Evolutionary conservation across 2,329 filamentous ascomycete genomes (phyloP).

Genomic region (Diplodia intermedia): DNA sequence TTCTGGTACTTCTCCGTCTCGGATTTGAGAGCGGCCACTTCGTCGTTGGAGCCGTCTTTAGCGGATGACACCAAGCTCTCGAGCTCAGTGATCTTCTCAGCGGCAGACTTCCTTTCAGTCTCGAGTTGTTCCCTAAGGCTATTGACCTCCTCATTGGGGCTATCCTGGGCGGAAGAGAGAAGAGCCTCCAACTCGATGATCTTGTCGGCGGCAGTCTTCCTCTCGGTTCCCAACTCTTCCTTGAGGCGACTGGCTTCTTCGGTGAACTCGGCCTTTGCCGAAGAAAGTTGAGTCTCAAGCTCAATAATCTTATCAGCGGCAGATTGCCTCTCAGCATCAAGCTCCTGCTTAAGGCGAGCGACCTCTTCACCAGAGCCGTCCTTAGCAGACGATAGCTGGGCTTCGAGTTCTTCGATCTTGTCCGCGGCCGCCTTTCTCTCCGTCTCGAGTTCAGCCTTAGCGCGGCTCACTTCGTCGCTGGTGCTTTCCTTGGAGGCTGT

Average conservation of each 20-base stretch:
- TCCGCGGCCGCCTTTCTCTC: slow-evolving; percentile 26
- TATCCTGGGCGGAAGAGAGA: slow-evolving; percentile 12
- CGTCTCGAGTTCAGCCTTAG: slow-evolving; percentile 14
- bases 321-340: slow-evolving; percentile 21
- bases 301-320: slow-evolving; percentile 27
- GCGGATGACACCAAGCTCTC: slow-evolving; percentile 16
- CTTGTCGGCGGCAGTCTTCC: slow-evolving; percentile 25
- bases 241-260: slow-evolving; percentile 22
- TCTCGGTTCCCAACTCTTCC: slow-evolving; percentile 15
- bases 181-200: slow-evolving; percentile 24
- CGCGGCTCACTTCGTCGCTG: slow-evolving; percentile 11
- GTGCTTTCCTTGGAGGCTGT: slow-evolving; percentile 20
- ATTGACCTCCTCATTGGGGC: slow-evolving; percentile 15
- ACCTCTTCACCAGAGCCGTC: slow-evolving; percentile 10
- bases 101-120: slow-evolving; percentile 16
- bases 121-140: slow-evolving; percentile 24
- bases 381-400: slow-evolving; percentile 15
- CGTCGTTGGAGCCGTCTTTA: slow-evolving; percentile 14
- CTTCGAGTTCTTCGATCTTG: slow-evolving; percentile 23
- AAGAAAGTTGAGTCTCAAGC: slow-evolving; percentile 24
- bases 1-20: slow-evolving; percentile 31
- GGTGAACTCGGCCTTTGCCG: slow-evolving; percentile 1
- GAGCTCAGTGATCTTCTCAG: slow-evolving; percentile 29
- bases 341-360: slow-evolving; percentile 15
- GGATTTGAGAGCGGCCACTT: slow-evolving; percentile 17